Percentiles rank a stretch among this genome's conserved stretches.
phyloP scores from a whole-genome alignment of 495 filamentous ascomycete species.

The Trichoderma orchidacearum region DNA sequence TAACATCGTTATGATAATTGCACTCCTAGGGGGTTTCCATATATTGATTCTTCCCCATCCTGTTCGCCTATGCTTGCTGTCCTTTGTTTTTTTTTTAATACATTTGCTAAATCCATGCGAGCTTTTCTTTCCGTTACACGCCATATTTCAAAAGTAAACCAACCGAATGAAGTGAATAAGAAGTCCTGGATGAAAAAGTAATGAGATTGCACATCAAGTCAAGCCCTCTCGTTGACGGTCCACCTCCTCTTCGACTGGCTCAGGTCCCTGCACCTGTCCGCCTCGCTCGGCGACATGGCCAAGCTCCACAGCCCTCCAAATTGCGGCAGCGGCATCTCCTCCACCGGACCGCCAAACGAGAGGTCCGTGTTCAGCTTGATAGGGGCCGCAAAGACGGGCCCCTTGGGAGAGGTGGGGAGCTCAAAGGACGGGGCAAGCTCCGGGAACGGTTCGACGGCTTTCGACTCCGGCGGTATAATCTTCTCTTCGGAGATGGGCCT shows the following conservation, averaged over 20 bases:
- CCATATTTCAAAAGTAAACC: too few relatives aligned
- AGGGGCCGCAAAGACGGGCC: not conserved
- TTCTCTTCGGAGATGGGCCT: not conserved
- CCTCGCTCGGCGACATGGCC: slow-evolving; percentile 20
- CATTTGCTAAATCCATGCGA: too few relatives aligned
- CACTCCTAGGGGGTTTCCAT: too few relatives aligned
- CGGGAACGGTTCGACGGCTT: not conserved
- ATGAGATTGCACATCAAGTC: too few relatives aligned
- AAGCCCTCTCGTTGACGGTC: slow-evolving; percentile 26
- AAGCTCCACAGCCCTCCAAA: slow-evolving; percentile 24
- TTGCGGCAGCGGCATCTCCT: slow-evolving; percentile 4
- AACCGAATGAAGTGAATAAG: too few relatives aligned
- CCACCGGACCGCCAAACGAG: not conserved
- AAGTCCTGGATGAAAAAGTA: too few relatives aligned
- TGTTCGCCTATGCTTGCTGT: too few relatives aligned
- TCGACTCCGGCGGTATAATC: not conserved
- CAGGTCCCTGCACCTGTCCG: slow-evolving; percentile 20
- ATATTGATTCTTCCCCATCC: too few relatives aligned
- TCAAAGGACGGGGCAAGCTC: not conserved
- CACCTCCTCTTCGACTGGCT: slow-evolving; percentile 27
- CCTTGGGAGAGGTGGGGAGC: not conserved
- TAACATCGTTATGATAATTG: too few relatives aligned
- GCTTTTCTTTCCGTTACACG: too few relatives aligned
- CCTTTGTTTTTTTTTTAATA: too few relatives aligned
- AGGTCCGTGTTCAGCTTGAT: slow-evolving; percentile 1